These are phyloP conservation scores for Terana coerulea DNA, from an alignment of 768 basidiomycete species.

Conservation along the genomic window DNA sequence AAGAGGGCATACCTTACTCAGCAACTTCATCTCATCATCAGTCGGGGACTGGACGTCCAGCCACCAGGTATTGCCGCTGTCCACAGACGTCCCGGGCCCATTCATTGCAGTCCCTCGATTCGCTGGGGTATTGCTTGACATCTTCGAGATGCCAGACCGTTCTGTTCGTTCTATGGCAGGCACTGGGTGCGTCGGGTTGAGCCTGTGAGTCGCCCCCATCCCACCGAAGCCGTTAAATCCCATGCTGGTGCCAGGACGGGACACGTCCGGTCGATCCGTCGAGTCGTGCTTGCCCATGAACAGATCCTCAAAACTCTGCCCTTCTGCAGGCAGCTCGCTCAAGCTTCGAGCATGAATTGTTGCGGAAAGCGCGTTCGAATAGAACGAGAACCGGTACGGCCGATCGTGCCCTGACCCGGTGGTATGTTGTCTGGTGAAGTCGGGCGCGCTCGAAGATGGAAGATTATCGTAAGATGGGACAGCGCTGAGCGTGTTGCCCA, in stretches of 20 bases:
- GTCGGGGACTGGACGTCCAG: constrained; percentile 90
- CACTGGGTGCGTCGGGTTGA: constrained; percentile 10
- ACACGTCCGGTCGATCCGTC: neutral
- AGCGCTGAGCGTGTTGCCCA: constrained; percentile 29
- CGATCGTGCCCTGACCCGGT: constrained; percentile 55
- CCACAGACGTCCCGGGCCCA: constrained; percentile 33
- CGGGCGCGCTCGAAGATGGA: neutral
- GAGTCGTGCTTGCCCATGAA: constrained; percentile 52
- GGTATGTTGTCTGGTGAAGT: constrained; percentile 5
- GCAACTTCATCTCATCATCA: constrained; percentile 97
- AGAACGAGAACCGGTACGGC: constrained; percentile 98
- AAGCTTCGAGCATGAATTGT: constrained; percentile 95
- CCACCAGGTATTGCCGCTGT: constrained; percentile 93
- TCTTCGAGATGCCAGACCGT: constrained; percentile 14
- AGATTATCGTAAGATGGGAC: constrained; percentile 43
- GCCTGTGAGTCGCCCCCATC: neutral
- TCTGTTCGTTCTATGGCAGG: too few species aligned
- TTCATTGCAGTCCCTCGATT: constrained; percentile 5
- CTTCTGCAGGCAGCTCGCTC: constrained; percentile 90
- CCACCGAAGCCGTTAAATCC: neutral
- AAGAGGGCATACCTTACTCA: constrained; percentile 67
- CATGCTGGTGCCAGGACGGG: constrained; percentile 6
- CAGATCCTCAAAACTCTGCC: constrained; percentile 88
- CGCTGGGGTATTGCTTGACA: neutral
- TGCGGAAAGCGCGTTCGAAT: constrained; percentile 86